These are phyloP conservation scores for Aureobasidium sp. DNA, from an alignment of 2,329 filamentous ascomycete genomes.

Conservation along the genomic window DNA sequence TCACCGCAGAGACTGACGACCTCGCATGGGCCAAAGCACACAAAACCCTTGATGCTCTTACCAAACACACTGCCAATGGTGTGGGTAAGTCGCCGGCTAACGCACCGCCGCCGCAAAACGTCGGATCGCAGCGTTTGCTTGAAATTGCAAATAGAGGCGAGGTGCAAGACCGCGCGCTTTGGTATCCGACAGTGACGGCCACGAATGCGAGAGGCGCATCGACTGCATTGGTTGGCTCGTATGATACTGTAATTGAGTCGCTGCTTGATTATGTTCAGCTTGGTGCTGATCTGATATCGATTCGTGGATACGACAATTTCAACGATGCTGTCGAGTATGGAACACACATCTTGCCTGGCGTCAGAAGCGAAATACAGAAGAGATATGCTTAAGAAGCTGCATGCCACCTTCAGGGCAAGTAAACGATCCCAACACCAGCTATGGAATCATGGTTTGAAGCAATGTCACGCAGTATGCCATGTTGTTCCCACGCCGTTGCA, in stretches of 20 bases:
- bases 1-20: slow-evolving; percentile 55
- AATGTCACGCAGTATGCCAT: too few relatives aligned
- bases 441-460: too few relatives aligned
- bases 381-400: background rate
- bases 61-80: slow-evolving; percentile 32
- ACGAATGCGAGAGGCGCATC: slow-evolving; percentile 54
- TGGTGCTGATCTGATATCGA: slow-evolving; percentile 52
- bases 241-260: slow-evolving; percentile 47
- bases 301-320: slow-evolving; percentile 55
- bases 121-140: slow-evolving; percentile 52
- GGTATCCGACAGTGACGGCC: slow-evolving; percentile 57
- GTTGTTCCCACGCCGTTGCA: too few relatives aligned
- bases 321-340: slow-evolving; percentile 56
- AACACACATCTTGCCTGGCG: slow-evolving; percentile 47
- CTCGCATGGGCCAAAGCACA: slow-evolving; percentile 57
- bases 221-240: slow-evolving; percentile 52
- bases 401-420: too few relatives aligned
- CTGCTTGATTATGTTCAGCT: slow-evolving; percentile 53
- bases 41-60: slow-evolving; percentile 47
- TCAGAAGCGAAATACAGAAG: slow-evolving; percentile 32
- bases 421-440: too few relatives aligned
- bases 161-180: slow-evolving; percentile 55
- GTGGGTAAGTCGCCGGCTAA: slow-evolving; percentile 24
- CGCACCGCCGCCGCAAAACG: slow-evolving; percentile 46
- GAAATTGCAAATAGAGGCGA: slow-evolving; percentile 51